Evolutionary conservation across 306 rosid genomes (phyloP).

Genomic region (Trichosanthes truncata): DNA sequence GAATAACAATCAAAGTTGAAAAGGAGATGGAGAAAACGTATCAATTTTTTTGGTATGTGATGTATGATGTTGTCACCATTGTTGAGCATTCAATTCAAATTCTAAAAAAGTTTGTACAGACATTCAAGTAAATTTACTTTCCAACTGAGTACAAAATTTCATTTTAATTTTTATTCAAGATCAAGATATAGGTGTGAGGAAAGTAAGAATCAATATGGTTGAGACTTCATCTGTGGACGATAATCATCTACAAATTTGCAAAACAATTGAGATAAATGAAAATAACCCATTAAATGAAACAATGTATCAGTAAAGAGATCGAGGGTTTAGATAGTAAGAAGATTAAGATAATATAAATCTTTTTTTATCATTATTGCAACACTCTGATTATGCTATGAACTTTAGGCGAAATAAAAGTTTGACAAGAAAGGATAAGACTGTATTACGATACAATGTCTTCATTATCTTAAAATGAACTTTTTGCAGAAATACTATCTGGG

Average conservation of each 20-base stretch:
- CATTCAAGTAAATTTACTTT: background rate
- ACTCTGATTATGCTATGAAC: background rate
- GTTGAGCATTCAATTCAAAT: background rate
- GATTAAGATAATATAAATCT: background rate
- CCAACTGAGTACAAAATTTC: background rate
- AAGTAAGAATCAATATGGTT: background rate
- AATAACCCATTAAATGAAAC: background rate
- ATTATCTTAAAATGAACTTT: background rate
- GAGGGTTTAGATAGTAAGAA: background rate
- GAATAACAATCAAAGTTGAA: background rate
- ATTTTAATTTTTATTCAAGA: background rate
- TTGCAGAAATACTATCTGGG: background rate
- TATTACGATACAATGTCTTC: background rate
- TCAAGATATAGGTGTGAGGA: background rate
- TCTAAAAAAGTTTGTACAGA: background rate
- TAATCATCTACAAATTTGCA: background rate
- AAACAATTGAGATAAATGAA: background rate
- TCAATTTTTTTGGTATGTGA: too few species aligned
- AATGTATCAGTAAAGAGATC: background rate
- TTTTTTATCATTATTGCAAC: background rate
- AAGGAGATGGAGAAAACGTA: background rate
- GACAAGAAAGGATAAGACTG: background rate
- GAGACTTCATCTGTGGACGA: background rate
- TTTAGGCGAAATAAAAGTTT: background rate
- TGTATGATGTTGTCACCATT: background rate